A percentile compares a stretch with the other conserved stretches of the same genome.
These are phyloP conservation scores for Cystofilobasidium capitatum DNA, from an alignment of 768 basidiomycete genomes.

Conservation along the genomic window DNA sequence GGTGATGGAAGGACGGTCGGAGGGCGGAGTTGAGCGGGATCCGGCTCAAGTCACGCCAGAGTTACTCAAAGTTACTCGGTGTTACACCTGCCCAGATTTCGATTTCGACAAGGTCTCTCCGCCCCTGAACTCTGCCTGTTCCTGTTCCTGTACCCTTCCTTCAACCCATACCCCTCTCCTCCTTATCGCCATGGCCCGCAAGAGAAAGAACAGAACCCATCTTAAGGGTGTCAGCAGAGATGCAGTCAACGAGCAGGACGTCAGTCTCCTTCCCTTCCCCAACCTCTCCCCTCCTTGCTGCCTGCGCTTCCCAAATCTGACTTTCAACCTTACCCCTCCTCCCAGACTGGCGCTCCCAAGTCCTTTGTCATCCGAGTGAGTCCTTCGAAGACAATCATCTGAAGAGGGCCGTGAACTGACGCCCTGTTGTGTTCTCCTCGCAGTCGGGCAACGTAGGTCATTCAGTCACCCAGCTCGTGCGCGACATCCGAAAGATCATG, in stretches of 20 bases:
- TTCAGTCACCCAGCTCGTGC: constrained; percentile 76
- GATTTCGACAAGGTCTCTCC: no score
- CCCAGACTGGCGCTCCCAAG: constrained; percentile 50
- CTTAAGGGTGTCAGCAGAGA: constrained; percentile 15
- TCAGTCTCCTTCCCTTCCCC: background rate
- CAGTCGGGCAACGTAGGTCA: constrained; percentile 79
- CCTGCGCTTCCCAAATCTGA: background rate
- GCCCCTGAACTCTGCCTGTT: no score
- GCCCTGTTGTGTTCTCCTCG: background rate
- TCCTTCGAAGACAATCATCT: background rate
- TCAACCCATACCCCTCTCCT: background rate
- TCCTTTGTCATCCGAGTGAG: constrained; percentile 80
- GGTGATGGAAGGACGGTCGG: no score
- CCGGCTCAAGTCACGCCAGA: no score
- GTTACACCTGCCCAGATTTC: no score
- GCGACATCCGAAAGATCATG: constrained; percentile 90
- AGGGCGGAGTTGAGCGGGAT: no score
- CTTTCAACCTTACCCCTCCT: background rate
- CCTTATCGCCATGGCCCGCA: constrained; percentile 5
- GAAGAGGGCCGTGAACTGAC: background rate
- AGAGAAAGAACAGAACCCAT: constrained; percentile 25
- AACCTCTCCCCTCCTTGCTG: background rate
- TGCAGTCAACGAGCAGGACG: constrained; percentile 9
- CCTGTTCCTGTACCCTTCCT: no score
- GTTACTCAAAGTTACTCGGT: no score